phyloP scores from a whole-genome alignment of 73 alveolate genomes.

The Durusdinium trenchii region DNA sequence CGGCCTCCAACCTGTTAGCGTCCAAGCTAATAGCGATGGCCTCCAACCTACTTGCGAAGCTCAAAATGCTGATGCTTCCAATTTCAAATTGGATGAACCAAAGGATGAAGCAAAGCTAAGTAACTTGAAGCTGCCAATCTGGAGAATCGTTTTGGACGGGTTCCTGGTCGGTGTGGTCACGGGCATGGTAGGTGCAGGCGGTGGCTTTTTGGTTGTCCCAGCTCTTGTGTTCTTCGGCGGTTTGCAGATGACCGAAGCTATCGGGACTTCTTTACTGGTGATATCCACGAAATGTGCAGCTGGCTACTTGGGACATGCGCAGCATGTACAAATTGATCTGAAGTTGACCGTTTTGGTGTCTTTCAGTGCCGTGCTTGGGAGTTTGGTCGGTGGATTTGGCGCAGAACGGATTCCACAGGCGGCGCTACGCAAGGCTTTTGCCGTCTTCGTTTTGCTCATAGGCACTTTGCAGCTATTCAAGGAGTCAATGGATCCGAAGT shows the following conservation, averaged over 20 bases:
- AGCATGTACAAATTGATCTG: conserved; percentile 32
- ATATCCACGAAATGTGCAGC: conserved; percentile 60
- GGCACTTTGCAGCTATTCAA: conserved; percentile 87
- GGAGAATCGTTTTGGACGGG: conserved; percentile 72
- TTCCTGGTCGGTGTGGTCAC: conserved; percentile 79
- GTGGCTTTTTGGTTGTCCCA: conserved; percentile 86
- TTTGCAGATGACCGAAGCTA: conserved; percentile 57
- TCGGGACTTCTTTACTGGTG: conserved; percentile 78
- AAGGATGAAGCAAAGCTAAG: background rate
- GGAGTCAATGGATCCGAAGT: conserved; percentile 34
- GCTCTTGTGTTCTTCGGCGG: conserved; percentile 74
- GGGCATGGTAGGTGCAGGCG: conserved; percentile 85
- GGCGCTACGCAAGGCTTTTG: conserved; percentile 69
- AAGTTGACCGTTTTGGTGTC: conserved; percentile 64
- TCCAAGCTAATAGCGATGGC: too few species aligned
- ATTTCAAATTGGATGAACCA: background rate
- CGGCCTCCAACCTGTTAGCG: too few species aligned
- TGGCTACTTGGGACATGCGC: conserved; percentile 82
- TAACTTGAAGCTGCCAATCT: background rate
- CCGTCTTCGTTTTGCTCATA: conserved; percentile 65
- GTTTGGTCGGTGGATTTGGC: conserved; percentile 62
- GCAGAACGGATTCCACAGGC: conserved; percentile 41
- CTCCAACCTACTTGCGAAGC: background rate
- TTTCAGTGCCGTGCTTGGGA: conserved; percentile 68
- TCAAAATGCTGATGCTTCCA: background rate